Conservation (phyloP, 495 filamentous ascomycete genomes). For the Rostrohypoxylon terebratum region DNA sequence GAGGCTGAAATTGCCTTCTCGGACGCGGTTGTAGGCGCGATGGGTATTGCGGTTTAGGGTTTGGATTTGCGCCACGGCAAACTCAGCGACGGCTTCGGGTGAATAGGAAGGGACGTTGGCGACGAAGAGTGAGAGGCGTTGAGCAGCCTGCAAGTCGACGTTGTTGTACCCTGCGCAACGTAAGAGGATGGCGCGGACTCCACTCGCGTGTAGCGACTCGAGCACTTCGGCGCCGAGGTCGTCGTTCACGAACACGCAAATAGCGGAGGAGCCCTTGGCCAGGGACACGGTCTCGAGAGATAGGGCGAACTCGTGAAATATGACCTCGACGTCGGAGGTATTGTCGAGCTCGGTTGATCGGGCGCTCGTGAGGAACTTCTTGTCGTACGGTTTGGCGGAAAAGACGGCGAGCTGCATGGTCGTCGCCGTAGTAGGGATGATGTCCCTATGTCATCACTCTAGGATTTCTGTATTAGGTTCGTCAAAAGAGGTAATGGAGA, state of each 20-base stretch:
- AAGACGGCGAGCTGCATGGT: constrained; percentile 70
- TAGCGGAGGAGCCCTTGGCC: constrained; percentile 64
- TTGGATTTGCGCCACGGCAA: constrained; percentile 73
- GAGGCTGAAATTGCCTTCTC: constrained; percentile 77
- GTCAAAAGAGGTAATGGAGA: constrained; percentile 1
- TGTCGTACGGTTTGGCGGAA: constrained; percentile 72
- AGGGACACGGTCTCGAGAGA: constrained; percentile 67
- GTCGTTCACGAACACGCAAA: constrained; percentile 82
- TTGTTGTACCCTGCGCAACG: constrained; percentile 81
- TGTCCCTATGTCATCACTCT: constrained; percentile 1
- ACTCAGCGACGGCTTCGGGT: constrained; percentile 79
- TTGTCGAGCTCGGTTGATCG: constrained; percentile 39
- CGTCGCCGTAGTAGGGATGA: constrained; percentile 1
- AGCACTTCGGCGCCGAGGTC: constrained; percentile 64
- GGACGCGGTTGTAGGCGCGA: constrained; percentile 76
- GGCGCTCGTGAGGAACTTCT: constrained; percentile 59
- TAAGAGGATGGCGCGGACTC: constrained; percentile 69
- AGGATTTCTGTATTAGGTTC: neutral
- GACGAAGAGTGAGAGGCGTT: constrained; percentile 69
- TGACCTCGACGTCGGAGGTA: constrained; percentile 50
- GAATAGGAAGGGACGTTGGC: constrained; percentile 76
- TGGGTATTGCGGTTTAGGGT: constrained; percentile 78
- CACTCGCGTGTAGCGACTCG: constrained; percentile 57
- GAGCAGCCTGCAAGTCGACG: constrained; percentile 68
- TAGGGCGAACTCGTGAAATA: constrained; percentile 68